Conservation (phyloP, 2,329 filamentous ascomycete species). For the Penicillium sclerotigenum region DNA sequence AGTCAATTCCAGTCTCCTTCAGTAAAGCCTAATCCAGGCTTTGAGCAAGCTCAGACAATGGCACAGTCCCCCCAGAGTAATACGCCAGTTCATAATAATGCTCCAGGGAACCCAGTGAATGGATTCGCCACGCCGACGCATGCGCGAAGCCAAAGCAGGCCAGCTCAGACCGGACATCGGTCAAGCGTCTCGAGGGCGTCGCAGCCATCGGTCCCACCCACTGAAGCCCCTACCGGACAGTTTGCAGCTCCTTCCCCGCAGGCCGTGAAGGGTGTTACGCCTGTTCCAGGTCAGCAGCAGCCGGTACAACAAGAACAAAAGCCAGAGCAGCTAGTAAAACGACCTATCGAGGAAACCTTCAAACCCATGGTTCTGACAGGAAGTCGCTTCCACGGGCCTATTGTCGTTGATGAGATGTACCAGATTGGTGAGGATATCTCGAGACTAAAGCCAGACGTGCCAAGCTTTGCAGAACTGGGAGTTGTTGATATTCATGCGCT, state of each 20-base stretch:
- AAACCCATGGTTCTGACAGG: constrained; percentile 47
- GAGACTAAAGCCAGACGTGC: constrained; percentile 69
- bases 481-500: constrained; percentile 87
- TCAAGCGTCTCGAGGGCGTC: constrained; percentile 35
- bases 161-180: constrained; percentile 29
- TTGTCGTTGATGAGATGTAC: constrained; percentile 64
- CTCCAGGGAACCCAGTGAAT: constrained; percentile 35
- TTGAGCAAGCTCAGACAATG: constrained; percentile 34
- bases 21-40: constrained; percentile 53
- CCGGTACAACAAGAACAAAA: constrained; percentile 31
- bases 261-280: constrained; percentile 26
- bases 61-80: constrained; percentile 34
- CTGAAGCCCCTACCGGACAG: constrained; percentile 30
- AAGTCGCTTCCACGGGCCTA: constrained; percentile 65
- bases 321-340: constrained; percentile 34
- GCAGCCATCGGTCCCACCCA: constrained; percentile 30
- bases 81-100: constrained; percentile 30
- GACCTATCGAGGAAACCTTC: constrained; percentile 45
- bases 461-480: constrained; percentile 72
- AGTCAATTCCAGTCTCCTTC: constrained; percentile 43
- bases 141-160: constrained; percentile 34
- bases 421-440: constrained; percentile 66
- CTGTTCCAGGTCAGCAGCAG: constrained; percentile 26
- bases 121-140: constrained; percentile 41
- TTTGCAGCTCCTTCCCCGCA: constrained; percentile 29